Conservation (phyloP, 139 green algal genomes). For the Chlamydomonas sp. region DNA sequence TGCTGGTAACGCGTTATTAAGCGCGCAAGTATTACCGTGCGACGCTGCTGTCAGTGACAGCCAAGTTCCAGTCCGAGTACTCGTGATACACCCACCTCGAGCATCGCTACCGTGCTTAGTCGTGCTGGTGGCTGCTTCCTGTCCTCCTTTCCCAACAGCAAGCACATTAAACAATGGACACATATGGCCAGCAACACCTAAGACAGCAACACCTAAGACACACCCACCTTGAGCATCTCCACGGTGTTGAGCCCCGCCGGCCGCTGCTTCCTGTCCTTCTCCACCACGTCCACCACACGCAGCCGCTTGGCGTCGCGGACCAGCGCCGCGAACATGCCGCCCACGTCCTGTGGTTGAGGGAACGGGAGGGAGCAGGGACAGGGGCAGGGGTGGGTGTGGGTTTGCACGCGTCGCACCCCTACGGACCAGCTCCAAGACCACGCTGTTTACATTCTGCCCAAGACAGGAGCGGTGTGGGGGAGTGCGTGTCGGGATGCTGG, state of each 20-base stretch:
- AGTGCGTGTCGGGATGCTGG: background rate
- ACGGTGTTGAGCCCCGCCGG: conserved; percentile 89
- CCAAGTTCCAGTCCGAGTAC: too few relatives aligned
- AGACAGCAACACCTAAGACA: background rate
- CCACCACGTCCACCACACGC: conserved; percentile 59
- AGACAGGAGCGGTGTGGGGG: background rate
- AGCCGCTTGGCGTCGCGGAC: conserved; percentile 52
- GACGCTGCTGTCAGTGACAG: too few relatives aligned
- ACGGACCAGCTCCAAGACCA: too few relatives aligned
- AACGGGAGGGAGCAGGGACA: background rate
- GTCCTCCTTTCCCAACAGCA: background rate
- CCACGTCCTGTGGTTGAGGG: conserved; percentile 39
- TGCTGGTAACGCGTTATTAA: too few relatives aligned
- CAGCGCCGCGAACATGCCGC: conserved; percentile 29
- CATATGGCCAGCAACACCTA: too few relatives aligned
- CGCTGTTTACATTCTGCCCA: too few relatives aligned
- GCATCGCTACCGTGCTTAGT: too few relatives aligned
- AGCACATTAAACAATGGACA: background rate
- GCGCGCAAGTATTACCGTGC: too few relatives aligned
- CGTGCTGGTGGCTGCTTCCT: background rate
- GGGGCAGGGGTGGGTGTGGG: too few relatives aligned
- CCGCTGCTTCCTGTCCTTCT: conserved; percentile 67
- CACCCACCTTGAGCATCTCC: conserved; percentile 82
- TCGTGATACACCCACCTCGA: too few relatives aligned
- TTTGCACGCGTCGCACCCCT: too few relatives aligned